phyloP scores from a whole-genome alignment of 2,329 filamentous ascomycete genomes.

The Pestalotiopsis sp. region DNA sequence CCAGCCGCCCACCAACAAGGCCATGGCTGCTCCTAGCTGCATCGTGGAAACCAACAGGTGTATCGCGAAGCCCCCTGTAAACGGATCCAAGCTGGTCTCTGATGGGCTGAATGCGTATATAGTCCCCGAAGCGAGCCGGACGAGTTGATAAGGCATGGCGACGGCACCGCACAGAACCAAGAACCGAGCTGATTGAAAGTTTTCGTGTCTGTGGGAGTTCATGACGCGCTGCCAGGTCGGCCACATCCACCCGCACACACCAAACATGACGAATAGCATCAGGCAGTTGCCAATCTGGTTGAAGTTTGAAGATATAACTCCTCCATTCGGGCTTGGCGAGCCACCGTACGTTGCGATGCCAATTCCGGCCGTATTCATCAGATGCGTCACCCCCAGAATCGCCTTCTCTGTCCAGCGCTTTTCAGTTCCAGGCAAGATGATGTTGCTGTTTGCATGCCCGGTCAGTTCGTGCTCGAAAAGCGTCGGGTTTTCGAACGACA shows the following conservation, averaged over 20 bases:
- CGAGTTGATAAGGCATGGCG: not conserved
- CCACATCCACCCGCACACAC: slow-evolving; percentile 1
- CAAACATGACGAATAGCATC: not conserved
- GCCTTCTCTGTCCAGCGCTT: not conserved
- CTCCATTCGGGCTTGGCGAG: not conserved
- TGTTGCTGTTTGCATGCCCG: not conserved
- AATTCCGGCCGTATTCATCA: not conserved
- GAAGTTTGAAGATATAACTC: not conserved
- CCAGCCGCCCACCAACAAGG: not conserved
- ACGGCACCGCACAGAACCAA: not conserved
- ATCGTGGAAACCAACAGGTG: not conserved
- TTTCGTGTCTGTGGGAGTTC: not conserved
- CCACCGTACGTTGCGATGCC: not conserved
- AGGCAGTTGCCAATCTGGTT: not conserved
- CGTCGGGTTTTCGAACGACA: no score
- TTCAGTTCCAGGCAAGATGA: not conserved
- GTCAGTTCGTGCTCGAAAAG: not conserved
- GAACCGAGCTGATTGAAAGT: not conserved
- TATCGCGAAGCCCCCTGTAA: not conserved
- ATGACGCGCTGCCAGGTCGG: not conserved
- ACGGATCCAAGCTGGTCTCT: not conserved
- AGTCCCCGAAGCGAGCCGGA: not conserved
- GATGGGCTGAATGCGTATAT: not conserved
- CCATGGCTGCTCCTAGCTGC: not conserved
- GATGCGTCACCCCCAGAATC: not conserved